phyloP scores from a whole-genome alignment of 768 basidiomycete species.

The Tubosaeta sp. region DNA sequence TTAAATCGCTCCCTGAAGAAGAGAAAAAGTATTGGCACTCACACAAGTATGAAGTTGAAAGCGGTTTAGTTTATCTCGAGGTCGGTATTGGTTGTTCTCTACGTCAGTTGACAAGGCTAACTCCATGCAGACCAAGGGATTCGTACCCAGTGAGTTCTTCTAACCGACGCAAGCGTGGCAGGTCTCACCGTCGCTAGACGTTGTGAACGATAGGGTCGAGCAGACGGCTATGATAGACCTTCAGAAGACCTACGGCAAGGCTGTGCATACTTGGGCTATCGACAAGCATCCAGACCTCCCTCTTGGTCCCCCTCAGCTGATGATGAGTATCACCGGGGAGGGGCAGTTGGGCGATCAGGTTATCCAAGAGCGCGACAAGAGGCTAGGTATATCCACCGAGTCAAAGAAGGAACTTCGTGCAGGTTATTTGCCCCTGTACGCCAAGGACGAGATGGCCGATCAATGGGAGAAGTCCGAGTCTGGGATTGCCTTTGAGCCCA shows the following conservation, averaged over 20 bases:
- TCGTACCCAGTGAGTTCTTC: conserved; percentile 21
- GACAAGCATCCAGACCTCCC: conserved; percentile 40
- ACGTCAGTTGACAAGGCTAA: background rate
- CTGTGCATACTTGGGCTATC: conserved; percentile 36
- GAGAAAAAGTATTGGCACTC: conserved; percentile 54
- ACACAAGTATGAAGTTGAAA: conserved; percentile 45
- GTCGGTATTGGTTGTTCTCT: conserved; percentile 6
- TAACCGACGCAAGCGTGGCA: background rate
- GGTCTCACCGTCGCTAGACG: conserved; percentile 10
- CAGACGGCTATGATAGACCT: conserved; percentile 41
- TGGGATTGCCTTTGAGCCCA: conserved; percentile 31
- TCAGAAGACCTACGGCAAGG: conserved; percentile 46
- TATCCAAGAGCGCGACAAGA: conserved; percentile 32
- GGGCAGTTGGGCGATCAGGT: conserved; percentile 30
- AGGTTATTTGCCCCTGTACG: conserved; percentile 37
- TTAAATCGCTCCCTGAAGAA: conserved; percentile 37
- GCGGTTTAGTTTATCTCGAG: conserved; percentile 31
- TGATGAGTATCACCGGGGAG: conserved; percentile 42
- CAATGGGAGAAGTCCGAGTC: conserved; percentile 35
- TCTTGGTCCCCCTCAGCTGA: conserved; percentile 43
- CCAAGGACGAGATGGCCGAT: conserved; percentile 35
- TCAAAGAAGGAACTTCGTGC: conserved; percentile 33
- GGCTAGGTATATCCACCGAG: conserved; percentile 31
- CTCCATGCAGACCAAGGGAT: conserved; percentile 16
- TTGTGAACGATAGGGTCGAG: conserved; percentile 34